These are phyloP conservation scores for Coemansia sp. DNA, from an alignment of 192 early-diverging fungal species.

Conservation along the genomic window DNA sequence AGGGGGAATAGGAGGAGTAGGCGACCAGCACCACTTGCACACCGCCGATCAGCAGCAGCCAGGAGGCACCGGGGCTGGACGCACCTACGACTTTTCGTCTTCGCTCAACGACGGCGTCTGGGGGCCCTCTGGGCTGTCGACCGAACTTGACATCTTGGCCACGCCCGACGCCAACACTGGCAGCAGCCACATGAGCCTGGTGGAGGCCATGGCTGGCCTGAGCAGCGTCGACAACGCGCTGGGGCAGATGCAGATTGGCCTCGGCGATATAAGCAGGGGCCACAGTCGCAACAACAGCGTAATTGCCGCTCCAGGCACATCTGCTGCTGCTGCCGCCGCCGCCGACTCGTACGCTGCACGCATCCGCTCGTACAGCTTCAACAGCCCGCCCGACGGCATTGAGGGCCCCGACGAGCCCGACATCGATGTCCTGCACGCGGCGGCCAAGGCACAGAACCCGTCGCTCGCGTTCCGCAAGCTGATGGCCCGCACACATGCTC, in stretches of 20 bases:
- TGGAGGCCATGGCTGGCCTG: constrained; percentile 4
- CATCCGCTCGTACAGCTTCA: constrained; percentile 51
- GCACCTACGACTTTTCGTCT: constrained; percentile 6
- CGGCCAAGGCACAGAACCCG: constrained; percentile 46
- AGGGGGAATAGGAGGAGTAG: neutral
- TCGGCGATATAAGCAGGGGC: constrained; percentile 7
- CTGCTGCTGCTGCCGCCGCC: neutral
- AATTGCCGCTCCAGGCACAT: too few species aligned
- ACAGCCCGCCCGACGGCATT: constrained; percentile 33
- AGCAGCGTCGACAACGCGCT: neutral
- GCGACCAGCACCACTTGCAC: neutral
- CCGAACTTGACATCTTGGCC: constrained; percentile 35
- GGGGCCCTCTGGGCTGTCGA: constrained; percentile 43
- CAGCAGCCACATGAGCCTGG: constrained; percentile 9
- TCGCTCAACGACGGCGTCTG: constrained; percentile 45
- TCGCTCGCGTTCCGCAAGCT: constrained; percentile 45
- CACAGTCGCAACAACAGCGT: constrained; percentile 10
- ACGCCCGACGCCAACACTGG: constrained; percentile 7
- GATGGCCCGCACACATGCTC: constrained; percentile 49
- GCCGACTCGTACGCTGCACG: constrained; percentile 19
- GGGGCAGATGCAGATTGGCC: constrained; percentile 2
- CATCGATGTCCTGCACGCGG: constrained; percentile 47
- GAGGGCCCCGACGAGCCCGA: constrained; percentile 28
- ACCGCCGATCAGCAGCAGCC: neutral
- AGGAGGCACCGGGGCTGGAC: neutral